Percentiles rank a stretch among this genome's conserved stretches.
Conservation (phyloP, 331 rosid genomes). For the Malus hybrid region DNA sequence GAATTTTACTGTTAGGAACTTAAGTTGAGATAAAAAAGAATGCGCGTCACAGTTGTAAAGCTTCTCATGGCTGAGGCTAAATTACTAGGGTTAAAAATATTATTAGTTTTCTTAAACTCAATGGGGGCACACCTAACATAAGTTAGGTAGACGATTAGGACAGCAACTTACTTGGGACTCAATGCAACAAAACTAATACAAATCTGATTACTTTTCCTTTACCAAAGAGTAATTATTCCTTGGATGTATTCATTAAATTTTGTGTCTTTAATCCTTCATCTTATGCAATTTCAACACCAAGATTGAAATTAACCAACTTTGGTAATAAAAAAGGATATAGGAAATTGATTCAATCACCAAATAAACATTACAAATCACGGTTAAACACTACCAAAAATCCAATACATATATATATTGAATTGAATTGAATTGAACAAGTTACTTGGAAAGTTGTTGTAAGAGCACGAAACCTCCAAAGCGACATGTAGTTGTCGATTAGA, state of each 20-base stretch:
- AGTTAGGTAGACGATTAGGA: too few species aligned
- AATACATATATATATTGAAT: too few species aligned
- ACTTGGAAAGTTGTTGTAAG: conserved; percentile 67
- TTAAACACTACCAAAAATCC: not conserved
- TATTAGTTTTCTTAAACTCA: too few species aligned
- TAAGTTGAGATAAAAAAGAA: too few species aligned
- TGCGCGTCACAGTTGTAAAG: too few species aligned
- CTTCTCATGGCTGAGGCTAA: too few species aligned
- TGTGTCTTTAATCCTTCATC: not conserved
- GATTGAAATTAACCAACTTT: too few species aligned
- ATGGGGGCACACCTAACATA: too few species aligned
- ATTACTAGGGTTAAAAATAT: too few species aligned
- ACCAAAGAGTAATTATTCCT: not conserved
- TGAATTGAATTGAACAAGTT: not conserved
- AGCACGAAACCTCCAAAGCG: conserved; percentile 43
- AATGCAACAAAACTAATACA: not conserved
- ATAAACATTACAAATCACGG: not conserved
- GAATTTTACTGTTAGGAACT: too few species aligned
- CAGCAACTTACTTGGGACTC: not conserved
- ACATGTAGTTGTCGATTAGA: conserved; percentile 30
- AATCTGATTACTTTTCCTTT: not conserved
- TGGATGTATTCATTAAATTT: not conserved
- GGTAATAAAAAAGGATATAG: too few species aligned
- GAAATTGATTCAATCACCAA: not conserved
- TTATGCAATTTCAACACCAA: not conserved